Conservation (phyloP, 352 stramenopile genomes). For the Pythium myriotylum region DNA sequence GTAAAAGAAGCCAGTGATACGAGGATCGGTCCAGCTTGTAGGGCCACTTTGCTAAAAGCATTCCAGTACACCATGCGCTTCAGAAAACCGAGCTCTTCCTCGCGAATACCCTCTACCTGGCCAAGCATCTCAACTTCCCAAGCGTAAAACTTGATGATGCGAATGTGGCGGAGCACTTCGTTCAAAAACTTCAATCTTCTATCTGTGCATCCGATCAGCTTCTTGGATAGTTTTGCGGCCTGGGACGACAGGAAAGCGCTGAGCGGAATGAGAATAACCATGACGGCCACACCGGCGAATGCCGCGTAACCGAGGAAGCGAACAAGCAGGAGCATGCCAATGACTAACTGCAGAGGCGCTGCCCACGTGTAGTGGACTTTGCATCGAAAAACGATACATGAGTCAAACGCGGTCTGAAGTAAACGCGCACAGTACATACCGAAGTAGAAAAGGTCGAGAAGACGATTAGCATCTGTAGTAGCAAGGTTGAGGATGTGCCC, state of each 20-base stretch:
- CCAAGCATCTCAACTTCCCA: slow-evolving; percentile 68
- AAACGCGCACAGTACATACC: slow-evolving; percentile 22
- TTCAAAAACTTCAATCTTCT: slow-evolving; percentile 57
- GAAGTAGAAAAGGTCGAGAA: slow-evolving; percentile 86
- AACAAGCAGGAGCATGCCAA: slow-evolving; percentile 55
- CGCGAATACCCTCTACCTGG: slow-evolving; percentile 50
- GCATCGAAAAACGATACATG: not conserved
- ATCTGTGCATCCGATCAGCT: slow-evolving; percentile 49
- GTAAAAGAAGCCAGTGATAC: slow-evolving; percentile 71
- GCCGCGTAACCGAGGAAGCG: slow-evolving; percentile 54
- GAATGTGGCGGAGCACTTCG: slow-evolving; percentile 66
- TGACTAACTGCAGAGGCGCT: slow-evolving; percentile 53
- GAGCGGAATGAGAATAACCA: slow-evolving; percentile 54
- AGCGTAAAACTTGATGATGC: slow-evolving; percentile 76
- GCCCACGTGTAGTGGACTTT: slow-evolving; percentile 70
- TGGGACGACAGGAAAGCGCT: slow-evolving; percentile 45
- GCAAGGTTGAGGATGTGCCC: slow-evolving; percentile 95
- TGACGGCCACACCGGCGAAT: slow-evolving; percentile 56
- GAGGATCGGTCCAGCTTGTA: slow-evolving; percentile 56
- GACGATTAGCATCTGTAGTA: slow-evolving; percentile 90
- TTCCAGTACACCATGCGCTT: slow-evolving; percentile 59
- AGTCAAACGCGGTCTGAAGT: not conserved
- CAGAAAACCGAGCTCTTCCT: slow-evolving; percentile 48
- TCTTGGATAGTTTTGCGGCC: slow-evolving; percentile 42
- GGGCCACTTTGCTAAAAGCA: slow-evolving; percentile 43